These are phyloP conservation scores for Raffaelea deltoideospora DNA, from an alignment of 2,329 filamentous ascomycete genomes.

Conservation along the genomic window DNA sequence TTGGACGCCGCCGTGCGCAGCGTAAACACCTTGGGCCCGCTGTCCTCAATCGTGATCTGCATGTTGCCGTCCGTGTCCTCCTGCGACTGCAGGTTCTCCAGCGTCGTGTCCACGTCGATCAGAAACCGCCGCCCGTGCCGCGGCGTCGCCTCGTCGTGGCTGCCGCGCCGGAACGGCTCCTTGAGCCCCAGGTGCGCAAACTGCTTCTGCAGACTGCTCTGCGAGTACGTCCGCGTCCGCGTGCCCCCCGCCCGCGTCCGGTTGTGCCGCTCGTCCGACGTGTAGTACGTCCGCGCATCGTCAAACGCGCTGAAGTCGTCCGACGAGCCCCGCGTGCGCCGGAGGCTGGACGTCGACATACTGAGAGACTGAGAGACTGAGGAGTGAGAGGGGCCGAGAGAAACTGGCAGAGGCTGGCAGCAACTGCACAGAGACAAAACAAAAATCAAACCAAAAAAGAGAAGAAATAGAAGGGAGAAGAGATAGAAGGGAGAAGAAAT, in stretches of 20 bases:
- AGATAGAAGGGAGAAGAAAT: background rate
- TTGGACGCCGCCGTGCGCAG: slow-evolving; percentile 75
- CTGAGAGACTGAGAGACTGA: background rate
- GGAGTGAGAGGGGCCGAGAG: background rate
- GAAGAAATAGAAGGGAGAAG: background rate
- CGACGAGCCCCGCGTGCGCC: slow-evolving; percentile 19
- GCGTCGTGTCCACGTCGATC: slow-evolving; percentile 71
- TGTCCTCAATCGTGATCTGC: slow-evolving; percentile 96
- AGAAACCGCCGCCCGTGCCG: slow-evolving; percentile 61
- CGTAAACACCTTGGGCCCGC: slow-evolving; percentile 76
- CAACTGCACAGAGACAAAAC: background rate
- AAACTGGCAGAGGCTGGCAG: background rate
- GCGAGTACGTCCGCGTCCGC: slow-evolving; percentile 41
- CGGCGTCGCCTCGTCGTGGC: slow-evolving; percentile 54
- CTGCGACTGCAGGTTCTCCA: slow-evolving; percentile 62
- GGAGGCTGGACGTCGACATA: background rate
- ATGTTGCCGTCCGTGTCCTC: slow-evolving; percentile 91
- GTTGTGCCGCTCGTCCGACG: slow-evolving; percentile 36
- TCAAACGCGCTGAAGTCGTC: slow-evolving; percentile 36
- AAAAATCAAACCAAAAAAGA: background rate
- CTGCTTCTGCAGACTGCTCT: slow-evolving; percentile 40
- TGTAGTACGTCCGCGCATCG: slow-evolving; percentile 44
- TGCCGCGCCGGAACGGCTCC: slow-evolving; percentile 42
- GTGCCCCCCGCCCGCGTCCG: slow-evolving; percentile 29
- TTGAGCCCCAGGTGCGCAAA: slow-evolving; percentile 34